Evolutionary conservation across 345 rosid species (phyloP).

Genomic region (Adansonia digitata): DNA sequence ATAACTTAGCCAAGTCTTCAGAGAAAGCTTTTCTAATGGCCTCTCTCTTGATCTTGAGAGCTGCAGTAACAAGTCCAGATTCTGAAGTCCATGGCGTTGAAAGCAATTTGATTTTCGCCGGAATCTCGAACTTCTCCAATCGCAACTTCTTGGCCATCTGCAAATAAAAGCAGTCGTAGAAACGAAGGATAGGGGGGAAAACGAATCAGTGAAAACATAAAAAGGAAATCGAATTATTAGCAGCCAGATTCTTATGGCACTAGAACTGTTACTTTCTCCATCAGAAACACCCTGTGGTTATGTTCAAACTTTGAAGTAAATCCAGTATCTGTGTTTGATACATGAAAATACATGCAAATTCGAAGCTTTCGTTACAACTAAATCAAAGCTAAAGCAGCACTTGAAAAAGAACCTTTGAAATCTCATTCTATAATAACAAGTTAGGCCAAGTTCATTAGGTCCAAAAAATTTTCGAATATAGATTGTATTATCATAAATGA

Average conservation of each 20-base stretch:
- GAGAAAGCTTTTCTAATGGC: constrained; percentile 63
- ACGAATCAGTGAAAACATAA: not conserved
- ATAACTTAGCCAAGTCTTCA: constrained; percentile 65
- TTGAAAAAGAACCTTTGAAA: not conserved
- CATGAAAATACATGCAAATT: not conserved
- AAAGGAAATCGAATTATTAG: not conserved
- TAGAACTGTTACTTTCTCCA: not conserved
- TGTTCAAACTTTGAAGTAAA: not conserved
- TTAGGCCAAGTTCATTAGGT: not conserved
- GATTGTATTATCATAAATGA: not conserved
- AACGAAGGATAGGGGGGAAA: not conserved
- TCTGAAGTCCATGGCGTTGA: constrained; percentile 88
- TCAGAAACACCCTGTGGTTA: too few species aligned
- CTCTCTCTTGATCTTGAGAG: constrained; percentile 85
- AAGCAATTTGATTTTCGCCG: constrained; percentile 73
- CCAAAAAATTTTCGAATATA: not conserved
- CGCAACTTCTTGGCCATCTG: constrained; percentile 71
- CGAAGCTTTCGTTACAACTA: not conserved
- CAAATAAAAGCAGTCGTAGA: not conserved
- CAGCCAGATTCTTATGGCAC: not conserved
- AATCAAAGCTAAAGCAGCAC: not conserved
- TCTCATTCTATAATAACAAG: not conserved
- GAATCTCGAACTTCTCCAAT: constrained; percentile 88
- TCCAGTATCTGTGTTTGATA: not conserved
- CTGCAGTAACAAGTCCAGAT: constrained; percentile 84